Conservation (phyloP, 768 basidiomycete genomes). For the Mrakia frigida region DNA sequence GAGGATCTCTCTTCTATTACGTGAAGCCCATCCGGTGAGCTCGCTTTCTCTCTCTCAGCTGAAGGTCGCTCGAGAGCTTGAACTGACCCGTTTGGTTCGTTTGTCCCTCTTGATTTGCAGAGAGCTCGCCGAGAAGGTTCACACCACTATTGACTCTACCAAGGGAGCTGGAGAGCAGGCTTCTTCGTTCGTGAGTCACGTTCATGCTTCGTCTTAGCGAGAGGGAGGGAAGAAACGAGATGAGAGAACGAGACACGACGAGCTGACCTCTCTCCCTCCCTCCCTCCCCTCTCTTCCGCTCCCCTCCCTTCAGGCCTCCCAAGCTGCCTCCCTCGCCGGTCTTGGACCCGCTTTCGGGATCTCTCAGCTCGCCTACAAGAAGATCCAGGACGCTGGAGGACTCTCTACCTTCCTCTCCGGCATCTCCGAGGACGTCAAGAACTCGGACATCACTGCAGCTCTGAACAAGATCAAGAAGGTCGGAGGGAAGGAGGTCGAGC, state of each 20-base stretch:
- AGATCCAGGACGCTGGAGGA: slow-evolving; percentile 37
- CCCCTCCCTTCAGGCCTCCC: slow-evolving; percentile 34
- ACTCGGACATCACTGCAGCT: slow-evolving; percentile 40
- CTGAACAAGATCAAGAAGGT: slow-evolving; percentile 41
- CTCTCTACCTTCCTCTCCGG: slow-evolving; percentile 39
- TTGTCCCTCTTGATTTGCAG: neutral
- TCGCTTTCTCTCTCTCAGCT: neutral
- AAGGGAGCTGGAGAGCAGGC: slow-evolving; percentile 35
- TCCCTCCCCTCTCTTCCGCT: slow-evolving; percentile 8
- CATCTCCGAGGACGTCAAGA: slow-evolving; percentile 35
- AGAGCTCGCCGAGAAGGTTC: slow-evolving; percentile 38
- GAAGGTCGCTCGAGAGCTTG: neutral
- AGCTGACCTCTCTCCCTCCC: neutral
- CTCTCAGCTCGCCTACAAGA: slow-evolving; percentile 23
- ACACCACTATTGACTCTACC: slow-evolving; percentile 35
- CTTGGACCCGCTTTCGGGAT: slow-evolving; percentile 29
- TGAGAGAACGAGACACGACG: too few species aligned
- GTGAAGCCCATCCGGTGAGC: slow-evolving; percentile 36
- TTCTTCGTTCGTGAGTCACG: slow-evolving; percentile 19
- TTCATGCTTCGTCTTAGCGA: neutral
- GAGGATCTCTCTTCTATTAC: slow-evolving; percentile 38
- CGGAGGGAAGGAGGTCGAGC: slow-evolving; percentile 42
- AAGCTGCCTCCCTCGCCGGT: slow-evolving; percentile 32
- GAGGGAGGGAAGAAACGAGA: too few species aligned
- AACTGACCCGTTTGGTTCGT: neutral